Base-by-base conservation (phyloP, 192 early-diverging fungal genomes). In the Entophlyctis helioformis region DNA sequence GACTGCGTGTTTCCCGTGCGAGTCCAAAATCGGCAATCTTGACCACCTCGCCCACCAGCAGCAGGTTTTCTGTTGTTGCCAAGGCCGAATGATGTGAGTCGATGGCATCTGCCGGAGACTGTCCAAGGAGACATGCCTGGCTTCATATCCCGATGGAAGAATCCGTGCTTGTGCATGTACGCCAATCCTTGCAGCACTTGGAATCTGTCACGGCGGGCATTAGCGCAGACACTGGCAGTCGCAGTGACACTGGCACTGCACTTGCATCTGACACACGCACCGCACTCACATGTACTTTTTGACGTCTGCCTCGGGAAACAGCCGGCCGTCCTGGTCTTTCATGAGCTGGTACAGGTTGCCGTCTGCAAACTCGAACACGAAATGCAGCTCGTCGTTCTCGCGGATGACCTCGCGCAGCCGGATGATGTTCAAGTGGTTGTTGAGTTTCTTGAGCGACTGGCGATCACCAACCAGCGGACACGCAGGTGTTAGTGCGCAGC, bases 1-100 rank as follows among this genome's bases (percentile, higher is more conserved):
- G 72, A 59, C 76, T 83, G 48, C 89, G 80, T 50, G 90, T 79
- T 51, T 96, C 89, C 36, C 87, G 69, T 32, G 92, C 90, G 19
- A 98, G 66, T 8, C 95, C 93, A 74, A 98, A 91, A 62, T 98
- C 95, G 15, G 87, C 93, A 47, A 98, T 83, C 67, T 96, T 98
- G 31, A 74, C 56, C 10, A 49, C 50, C 19, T 71, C 66, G 28
- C 57, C 53, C 3, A 61, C 58, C 21, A 93, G 74, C 4, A 98
- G 64, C 12, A 98, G 65, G 57, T 98, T 98, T 59, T 98, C 95
- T 42, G 53, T 31, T 31, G 29, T 31, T 31, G 4, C 11, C 29
- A 31, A 31, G 29, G 5, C 7, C 38, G 18, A 44, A 44, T n/a
- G n/a, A n/a, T n/a, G n/a, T n/a, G 43, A 44, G 27, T 34, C 7